Evolutionary conservation across 2,329 filamentous ascomycete genomes (phyloP).

Genomic region (Monosporascus ibericus): DNA sequence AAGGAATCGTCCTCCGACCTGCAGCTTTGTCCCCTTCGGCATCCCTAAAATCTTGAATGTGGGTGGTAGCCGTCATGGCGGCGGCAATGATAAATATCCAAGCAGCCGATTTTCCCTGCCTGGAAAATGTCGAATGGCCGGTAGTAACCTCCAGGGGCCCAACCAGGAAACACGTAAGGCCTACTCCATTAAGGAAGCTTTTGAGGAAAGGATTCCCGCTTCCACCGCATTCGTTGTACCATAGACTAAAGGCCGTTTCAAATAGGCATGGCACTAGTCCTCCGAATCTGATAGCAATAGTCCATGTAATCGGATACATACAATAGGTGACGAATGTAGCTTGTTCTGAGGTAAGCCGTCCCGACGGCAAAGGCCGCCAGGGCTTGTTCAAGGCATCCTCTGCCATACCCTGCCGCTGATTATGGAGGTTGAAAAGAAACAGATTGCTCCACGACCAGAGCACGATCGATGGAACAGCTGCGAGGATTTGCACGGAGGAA

Average conservation of each 20-base stretch:
- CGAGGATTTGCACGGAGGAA: slow-evolving; percentile 1
- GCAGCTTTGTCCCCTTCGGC: slow-evolving; percentile 4
- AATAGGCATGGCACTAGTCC: slow-evolving; percentile 5
- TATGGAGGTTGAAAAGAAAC: slow-evolving; percentile 11
- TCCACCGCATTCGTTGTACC: slow-evolving; percentile 9
- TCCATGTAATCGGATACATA: slow-evolving; percentile 3
- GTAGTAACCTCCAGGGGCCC: slow-evolving; percentile 8
- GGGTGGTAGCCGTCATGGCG: slow-evolving; percentile 1
- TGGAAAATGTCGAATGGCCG: slow-evolving; percentile 2
- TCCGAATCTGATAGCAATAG: neutral
- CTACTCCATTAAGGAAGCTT: slow-evolving; percentile 7
- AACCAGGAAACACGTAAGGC: slow-evolving; percentile 6
- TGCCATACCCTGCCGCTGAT: slow-evolving; percentile 6
- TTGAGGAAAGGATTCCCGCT: slow-evolving; percentile 3
- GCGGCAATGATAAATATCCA: slow-evolving; percentile 4
- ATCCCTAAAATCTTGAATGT: slow-evolving; percentile 10
- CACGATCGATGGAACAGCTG: neutral
- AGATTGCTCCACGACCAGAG: slow-evolving; percentile 11
- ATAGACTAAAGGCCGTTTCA: slow-evolving; percentile 3
- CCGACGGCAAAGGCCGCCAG: slow-evolving; percentile 10
- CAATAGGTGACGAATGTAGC: slow-evolving; percentile 3
- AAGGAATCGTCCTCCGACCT: slow-evolving; percentile 6
- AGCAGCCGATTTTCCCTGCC: neutral
- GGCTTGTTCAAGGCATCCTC: slow-evolving; percentile 14
- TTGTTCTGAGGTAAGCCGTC: slow-evolving; percentile 4